These are phyloP conservation scores for Jasminum sambac DNA, from an alignment of 257 asterid genomes.

Conservation along the genomic window DNA sequence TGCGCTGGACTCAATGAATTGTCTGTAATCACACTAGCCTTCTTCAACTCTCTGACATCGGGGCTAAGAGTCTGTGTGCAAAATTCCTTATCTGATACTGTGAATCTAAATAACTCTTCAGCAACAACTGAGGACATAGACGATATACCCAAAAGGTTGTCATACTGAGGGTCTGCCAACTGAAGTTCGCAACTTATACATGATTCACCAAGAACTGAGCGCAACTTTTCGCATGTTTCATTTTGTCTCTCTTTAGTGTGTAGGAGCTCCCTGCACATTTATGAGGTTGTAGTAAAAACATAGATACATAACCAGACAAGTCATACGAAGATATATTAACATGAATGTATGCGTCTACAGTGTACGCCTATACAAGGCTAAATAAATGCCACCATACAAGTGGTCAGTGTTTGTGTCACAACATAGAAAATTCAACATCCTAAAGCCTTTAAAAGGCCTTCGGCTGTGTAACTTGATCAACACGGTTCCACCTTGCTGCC, in stretches of 20 bases:
- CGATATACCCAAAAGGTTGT: conserved; percentile 44
- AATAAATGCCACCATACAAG: not conserved
- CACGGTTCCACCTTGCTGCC: too few relatives aligned
- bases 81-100: conserved; percentile 55
- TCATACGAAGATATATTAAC: not conserved
- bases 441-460: too few relatives aligned
- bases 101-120: conserved; percentile 66
- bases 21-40: conserved; percentile 57
- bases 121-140: conserved; percentile 52
- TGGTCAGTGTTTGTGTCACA: too few relatives aligned
- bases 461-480: too few relatives aligned
- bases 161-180: conserved; percentile 55
- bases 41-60: conserved; percentile 57
- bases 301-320: conserved; percentile 3
- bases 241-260: conserved; percentile 68
- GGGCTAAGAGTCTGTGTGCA: conserved; percentile 65
- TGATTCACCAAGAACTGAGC: conserved; percentile 66
- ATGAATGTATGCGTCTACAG: not conserved
- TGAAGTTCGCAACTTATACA: conserved; percentile 73
- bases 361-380: not conserved
- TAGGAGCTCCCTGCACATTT: conserved; percentile 58
- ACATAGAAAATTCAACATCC: too few relatives aligned
- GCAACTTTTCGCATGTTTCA: conserved; percentile 47
- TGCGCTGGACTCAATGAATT: conserved; percentile 83
- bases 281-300: conserved; percentile 3